Evolutionary conservation across 2,329 filamentous ascomycete genomes (phyloP), one percentile per base, ranked within the genome.

Genomic region (Neonectria magnoliae): DNA sequence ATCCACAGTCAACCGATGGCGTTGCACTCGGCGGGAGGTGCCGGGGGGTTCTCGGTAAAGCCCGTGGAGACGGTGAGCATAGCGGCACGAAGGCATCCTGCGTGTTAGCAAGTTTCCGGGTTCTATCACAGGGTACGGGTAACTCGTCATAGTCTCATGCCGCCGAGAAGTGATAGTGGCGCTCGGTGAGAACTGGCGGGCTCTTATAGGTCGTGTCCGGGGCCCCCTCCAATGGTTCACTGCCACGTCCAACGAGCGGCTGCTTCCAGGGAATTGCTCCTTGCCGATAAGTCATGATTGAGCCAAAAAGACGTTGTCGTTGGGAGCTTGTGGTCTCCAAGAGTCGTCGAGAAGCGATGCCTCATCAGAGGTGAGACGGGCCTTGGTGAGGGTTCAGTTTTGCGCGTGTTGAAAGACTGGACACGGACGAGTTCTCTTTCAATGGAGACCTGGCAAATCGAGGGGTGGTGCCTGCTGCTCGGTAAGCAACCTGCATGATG

Each of bases 121-220:
- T 54, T 51, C 33, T 36, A 59, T 64, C 56, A 55, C 55, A 55
- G 55, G 44, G 55, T 51, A 51, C 31, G 48, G 48, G 18, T 53
- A 63, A 42, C 44, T 42, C 16, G 60, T 63, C 67, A 70, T 70
- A 68, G 70, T 71, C 62, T 61, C 67, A 73, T 73, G 67, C 45
- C 60, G 57, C 57, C 62, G 52, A 59, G 50, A 68, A 55, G 70
- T 73, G 71, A 73, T 71, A 71, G 71, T 72, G 69, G 71, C 67
- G 71, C 65, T 61, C 58, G 70, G 66, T 61, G 62, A 61, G 62
- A 61, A 56, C 44, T 64, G 60, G 60, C 64, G 56, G 64, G 59
- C 61, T 61, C 67, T 64, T 53, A 66, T 68, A 64, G 57, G 62
- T 33, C 52, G 47, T 18, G 42, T 6, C 38, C 47, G 31, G 13